These are phyloP conservation scores for Panaeolus cyanescens DNA, from an alignment of 768 basidiomycete species.

Conservation along the genomic window DNA sequence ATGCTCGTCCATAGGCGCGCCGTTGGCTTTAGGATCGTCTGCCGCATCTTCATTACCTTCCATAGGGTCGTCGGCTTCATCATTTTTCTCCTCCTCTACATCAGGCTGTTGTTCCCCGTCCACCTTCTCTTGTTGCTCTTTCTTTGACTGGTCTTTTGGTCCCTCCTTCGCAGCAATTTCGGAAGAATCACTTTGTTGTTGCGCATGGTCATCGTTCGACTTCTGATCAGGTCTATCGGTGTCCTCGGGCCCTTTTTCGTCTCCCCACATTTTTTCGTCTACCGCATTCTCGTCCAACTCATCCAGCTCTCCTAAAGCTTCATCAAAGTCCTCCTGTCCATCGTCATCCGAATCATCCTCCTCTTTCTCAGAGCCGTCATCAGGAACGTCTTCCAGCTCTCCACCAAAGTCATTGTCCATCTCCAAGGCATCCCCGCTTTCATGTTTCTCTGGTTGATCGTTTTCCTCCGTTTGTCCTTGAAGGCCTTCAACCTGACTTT, in stretches of 20 bases:
- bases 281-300: conserved; percentile 79
- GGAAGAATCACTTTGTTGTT: conserved; percentile 47
- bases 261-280: conserved; percentile 98
- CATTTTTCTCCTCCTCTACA: conserved; percentile 12
- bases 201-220: conserved; percentile 61
- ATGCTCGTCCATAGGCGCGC: conserved; percentile 74
- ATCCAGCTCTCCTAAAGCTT: conserved; percentile 83
- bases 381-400: conserved; percentile 79
- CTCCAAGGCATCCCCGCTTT: conserved; percentile 81
- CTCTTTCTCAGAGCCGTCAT: conserved; percentile 54
- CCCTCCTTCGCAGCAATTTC: conserved; percentile 85
- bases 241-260: conserved; percentile 65
- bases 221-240: conserved; percentile 54
- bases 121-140: conserved; percentile 28
- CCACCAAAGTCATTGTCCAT: conserved; percentile 92
- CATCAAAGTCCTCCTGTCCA: conserved; percentile 71
- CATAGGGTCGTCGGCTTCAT: conserved; percentile 20
- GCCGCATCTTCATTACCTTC: conserved; percentile 33
- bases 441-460: conserved; percentile 46
- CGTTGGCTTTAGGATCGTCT: conserved; percentile 49
- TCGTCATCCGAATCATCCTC: conserved; percentile 54
- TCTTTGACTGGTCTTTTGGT: conserved; percentile 29
- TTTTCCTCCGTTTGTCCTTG: conserved; percentile 60
- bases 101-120: conserved; percentile 25
- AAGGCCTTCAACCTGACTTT: conserved; percentile 94